These are phyloP conservation scores for Colletotrichum cuscutae DNA, from an alignment of 2,329 filamentous ascomycete species.

Conservation along the genomic window DNA sequence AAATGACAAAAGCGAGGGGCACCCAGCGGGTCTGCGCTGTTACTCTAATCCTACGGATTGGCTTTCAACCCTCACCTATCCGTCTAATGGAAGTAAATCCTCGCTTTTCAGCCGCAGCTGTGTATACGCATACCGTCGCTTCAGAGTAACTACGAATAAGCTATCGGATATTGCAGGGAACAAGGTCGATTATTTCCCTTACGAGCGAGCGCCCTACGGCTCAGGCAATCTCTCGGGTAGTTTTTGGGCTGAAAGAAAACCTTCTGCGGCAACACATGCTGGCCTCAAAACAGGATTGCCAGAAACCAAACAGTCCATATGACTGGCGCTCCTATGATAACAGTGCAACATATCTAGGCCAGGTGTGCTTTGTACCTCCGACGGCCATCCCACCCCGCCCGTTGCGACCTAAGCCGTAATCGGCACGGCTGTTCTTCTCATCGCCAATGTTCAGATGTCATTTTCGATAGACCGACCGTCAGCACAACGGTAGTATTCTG, in stretches of 20 bases:
- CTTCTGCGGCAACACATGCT: background rate
- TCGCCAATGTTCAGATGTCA: slow-evolving; percentile 14
- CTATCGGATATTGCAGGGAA: background rate
- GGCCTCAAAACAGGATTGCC: background rate
- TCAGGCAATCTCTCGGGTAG: background rate
- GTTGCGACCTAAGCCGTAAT: slow-evolving; percentile 16
- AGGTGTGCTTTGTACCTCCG: background rate
- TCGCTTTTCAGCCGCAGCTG: background rate
- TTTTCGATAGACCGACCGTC: slow-evolving; percentile 2
- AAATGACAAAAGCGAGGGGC: slow-evolving; percentile 22
- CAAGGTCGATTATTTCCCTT: background rate
- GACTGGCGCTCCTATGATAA: slow-evolving; percentile 7
- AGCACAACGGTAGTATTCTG: slow-evolving; percentile 6
- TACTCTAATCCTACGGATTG: slow-evolving; percentile 6
- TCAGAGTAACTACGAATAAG: background rate
- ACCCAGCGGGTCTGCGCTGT: slow-evolving; percentile 9
- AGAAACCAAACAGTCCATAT: background rate
- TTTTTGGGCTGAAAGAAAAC: background rate
- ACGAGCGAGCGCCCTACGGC: background rate
- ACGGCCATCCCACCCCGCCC: background rate
- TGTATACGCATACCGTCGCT: background rate
- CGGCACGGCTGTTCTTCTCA: background rate
- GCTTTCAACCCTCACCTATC: background rate
- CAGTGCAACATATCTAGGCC: background rate
- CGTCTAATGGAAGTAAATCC: slow-evolving; percentile 5